Evolutionary conservation across 1,284 basidiomycete genomes (phyloP).

Genomic region (Rhizoctonia solani): DNA sequence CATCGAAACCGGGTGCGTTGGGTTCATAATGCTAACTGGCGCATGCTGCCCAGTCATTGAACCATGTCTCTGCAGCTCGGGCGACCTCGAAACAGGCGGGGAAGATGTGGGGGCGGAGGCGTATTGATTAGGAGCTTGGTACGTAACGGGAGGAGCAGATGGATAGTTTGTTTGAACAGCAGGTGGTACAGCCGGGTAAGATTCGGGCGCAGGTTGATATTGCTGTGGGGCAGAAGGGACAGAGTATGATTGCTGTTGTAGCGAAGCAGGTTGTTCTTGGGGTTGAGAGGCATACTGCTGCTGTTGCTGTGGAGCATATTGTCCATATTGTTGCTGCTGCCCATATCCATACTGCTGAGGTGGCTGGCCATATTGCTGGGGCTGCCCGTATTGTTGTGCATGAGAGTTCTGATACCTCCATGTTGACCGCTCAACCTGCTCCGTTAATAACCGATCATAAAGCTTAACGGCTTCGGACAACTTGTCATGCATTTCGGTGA

Average conservation of each 20-base stretch:
- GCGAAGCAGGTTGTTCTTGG: not conserved
- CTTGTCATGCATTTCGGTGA: conserved; percentile 93
- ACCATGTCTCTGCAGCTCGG: conserved; percentile 9
- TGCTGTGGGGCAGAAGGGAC: conserved; percentile 10
- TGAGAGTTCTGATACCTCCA: conserved; percentile 53
- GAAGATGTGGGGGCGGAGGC: conserved; percentile 10
- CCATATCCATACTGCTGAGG: conserved; percentile 36
- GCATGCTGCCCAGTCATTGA: conserved; percentile 11
- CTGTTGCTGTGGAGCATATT: conserved; percentile 10
- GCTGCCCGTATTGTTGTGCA: conserved; percentile 41
- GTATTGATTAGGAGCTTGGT: not conserved
- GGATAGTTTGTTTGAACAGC: conserved; percentile 9
- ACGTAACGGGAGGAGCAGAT: not conserved
- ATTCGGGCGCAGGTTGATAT: conserved; percentile 7
- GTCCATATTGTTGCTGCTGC: not conserved
- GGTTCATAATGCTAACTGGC: conserved; percentile 2
- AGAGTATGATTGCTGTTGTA: not conserved
- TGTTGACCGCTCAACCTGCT: conserved; percentile 73
- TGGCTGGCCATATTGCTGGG: conserved; percentile 32
- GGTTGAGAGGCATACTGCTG: conserved; percentile 28
- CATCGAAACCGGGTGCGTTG: conserved; percentile 5
- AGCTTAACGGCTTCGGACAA: conserved; percentile 87
- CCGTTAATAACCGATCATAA: conserved; percentile 85
- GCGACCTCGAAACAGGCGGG: conserved; percentile 17
- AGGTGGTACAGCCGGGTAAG: not conserved